phyloP scores from a whole-genome alignment of 2,329 filamentous ascomycete species.

The Aureobasidium sp. region DNA sequence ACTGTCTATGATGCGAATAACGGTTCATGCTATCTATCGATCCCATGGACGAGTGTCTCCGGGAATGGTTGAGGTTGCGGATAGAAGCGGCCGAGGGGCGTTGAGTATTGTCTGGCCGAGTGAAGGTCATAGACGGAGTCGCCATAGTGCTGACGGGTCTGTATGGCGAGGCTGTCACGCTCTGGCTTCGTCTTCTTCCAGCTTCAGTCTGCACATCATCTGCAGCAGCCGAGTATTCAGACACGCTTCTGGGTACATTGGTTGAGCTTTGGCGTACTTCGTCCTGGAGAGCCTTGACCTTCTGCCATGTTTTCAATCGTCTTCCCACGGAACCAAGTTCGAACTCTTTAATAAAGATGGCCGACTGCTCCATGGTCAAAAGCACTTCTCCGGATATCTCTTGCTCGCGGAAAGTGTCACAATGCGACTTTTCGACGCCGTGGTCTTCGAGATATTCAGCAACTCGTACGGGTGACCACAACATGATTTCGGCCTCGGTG shows the following conservation, averaged over 20 bases:
- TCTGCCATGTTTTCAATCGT: conserved; percentile 90
- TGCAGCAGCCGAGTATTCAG: conserved; percentile 32
- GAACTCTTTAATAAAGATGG: conserved; percentile 91
- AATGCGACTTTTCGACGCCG: conserved; percentile 82
- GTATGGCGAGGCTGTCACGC: background rate
- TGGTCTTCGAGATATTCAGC: conserved; percentile 80
- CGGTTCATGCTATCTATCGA: conserved; percentile 38
- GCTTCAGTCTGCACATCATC: conserved; percentile 30
- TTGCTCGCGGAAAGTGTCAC: conserved; percentile 88
- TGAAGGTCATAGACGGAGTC: conserved; percentile 17
- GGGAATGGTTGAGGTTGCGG: conserved; percentile 60
- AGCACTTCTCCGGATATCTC: conserved; percentile 93
- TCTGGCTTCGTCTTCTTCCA: conserved; percentile 36
- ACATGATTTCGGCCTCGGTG: conserved; percentile 62
- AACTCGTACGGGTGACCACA: conserved; percentile 74
- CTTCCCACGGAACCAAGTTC: conserved; percentile 85
- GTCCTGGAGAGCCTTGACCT: conserved; percentile 84
- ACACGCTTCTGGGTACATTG: conserved; percentile 27
- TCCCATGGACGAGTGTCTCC: conserved; percentile 82
- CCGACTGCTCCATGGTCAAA: conserved; percentile 89
- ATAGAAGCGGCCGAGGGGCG: conserved; percentile 28
- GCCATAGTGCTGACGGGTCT: background rate
- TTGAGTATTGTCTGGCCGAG: conserved; percentile 22
- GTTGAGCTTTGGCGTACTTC: conserved; percentile 60
- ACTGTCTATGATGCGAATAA: conserved; percentile 43